Percentiles rank a stretch among this genome's conserved stretches.
phyloP scores from a whole-genome alignment of 1,139 yeast genomes.

The Zygoascus sp. region DNA sequence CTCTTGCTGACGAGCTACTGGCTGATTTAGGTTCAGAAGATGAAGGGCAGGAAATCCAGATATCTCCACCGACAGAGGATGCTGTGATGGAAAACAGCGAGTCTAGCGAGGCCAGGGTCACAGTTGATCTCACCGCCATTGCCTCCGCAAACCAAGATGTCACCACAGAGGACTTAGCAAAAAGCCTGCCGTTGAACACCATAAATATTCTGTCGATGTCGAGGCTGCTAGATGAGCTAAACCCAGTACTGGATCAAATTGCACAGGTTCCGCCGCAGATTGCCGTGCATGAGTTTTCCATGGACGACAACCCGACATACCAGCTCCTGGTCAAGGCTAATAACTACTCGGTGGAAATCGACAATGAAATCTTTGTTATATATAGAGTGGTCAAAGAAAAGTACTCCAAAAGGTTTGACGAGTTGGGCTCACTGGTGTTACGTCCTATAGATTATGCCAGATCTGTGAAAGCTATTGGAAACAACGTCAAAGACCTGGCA shows the following conservation, averaged over 20 bases:
- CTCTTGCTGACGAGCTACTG: conserved; percentile 38
- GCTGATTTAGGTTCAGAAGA: conserved; percentile 36
- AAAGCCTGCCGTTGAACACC: conserved; percentile 19
- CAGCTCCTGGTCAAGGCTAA: conserved; percentile 53
- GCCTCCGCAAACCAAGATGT: conserved; percentile 18
- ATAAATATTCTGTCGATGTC: conserved; percentile 23
- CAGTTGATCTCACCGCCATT: conserved; percentile 12
- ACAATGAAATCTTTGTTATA: conserved; percentile 50
- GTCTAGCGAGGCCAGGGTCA: conserved; percentile 12
- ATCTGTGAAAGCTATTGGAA: conserved; percentile 50
- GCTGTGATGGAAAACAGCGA: conserved; percentile 14
- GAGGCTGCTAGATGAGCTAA: conserved; percentile 25
- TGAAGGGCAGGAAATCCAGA: conserved; percentile 19
- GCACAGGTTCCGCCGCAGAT: conserved; percentile 17
- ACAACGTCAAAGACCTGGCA: conserved; percentile 39
- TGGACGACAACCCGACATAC: conserved; percentile 43
- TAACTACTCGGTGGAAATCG: conserved; percentile 51
- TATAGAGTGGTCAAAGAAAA: conserved; percentile 49
- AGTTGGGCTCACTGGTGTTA: conserved; percentile 59
- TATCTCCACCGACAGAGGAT: conserved; percentile 8
- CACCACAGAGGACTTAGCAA: conserved; percentile 23
- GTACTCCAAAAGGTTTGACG: conserved; percentile 65
- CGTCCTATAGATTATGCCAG: conserved; percentile 62
- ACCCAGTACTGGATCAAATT: conserved; percentile 30
- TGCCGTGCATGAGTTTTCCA: conserved; percentile 30